phyloP scores from a whole-genome alignment of 2,329 filamentous ascomycete species.

The Colletotrichum tropicale region DNA sequence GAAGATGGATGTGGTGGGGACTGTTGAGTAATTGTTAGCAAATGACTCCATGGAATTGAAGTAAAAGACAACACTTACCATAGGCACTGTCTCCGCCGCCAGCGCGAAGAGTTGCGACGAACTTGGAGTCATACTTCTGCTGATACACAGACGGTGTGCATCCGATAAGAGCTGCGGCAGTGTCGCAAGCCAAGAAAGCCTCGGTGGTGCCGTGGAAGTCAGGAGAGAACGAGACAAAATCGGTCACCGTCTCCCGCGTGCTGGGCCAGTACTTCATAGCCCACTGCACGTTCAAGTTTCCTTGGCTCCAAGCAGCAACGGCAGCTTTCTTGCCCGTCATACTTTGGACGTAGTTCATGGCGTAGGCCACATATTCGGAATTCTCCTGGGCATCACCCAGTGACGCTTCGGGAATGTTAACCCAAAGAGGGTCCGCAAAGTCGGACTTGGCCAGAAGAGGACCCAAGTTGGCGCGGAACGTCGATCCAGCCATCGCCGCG shows the following conservation, averaged over 20 bases:
- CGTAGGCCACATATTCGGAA: constrained; percentile 61
- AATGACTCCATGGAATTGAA: rapidly evolving
- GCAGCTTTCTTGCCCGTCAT: constrained; percentile 43
- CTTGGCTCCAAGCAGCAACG: constrained; percentile 60
- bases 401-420: constrained; percentile 57
- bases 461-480: constrained; percentile 51
- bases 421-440: constrained; percentile 56
- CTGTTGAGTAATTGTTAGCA: constrained; percentile 13
- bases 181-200: neutral
- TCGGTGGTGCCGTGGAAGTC: constrained; percentile 44
- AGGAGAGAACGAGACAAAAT: constrained; percentile 56
- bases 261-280: constrained; percentile 62
- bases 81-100: constrained; percentile 56
- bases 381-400: constrained; percentile 54
- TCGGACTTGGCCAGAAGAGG: constrained; percentile 46
- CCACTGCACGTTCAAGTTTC: constrained; percentile 60
- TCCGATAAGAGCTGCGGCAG: neutral
- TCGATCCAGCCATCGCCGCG: constrained; percentile 34
- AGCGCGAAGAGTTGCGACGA: constrained; percentile 43
- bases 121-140: constrained; percentile 48
- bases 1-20: constrained; percentile 60
- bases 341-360: constrained; percentile 58
- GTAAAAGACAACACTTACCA: neutral
- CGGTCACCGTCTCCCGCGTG: constrained; percentile 44
- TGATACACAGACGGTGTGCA: constrained; percentile 46